Percentiles rank a stretch among this genome's conserved stretches.
Conservation (phyloP, 2,329 filamentous ascomycete genomes). For the Colletotrichum noveboracense region DNA sequence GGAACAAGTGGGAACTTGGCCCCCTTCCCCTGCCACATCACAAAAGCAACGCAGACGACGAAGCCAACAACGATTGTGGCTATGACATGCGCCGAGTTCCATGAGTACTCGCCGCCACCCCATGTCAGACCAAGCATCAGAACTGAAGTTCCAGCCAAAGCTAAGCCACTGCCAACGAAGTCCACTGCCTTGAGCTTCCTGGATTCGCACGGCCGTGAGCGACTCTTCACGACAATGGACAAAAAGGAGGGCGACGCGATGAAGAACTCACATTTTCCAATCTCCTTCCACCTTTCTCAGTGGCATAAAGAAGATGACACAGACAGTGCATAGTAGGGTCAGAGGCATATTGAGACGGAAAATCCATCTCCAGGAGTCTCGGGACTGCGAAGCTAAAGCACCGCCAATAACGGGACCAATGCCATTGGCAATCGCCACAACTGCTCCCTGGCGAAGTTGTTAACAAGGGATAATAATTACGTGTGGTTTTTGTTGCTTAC, state of each 20-base stretch:
- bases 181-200: constrained; percentile 57
- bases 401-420: constrained; percentile 61
- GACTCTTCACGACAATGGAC: neutral
- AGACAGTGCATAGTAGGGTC: constrained; percentile 49
- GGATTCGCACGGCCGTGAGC: neutral
- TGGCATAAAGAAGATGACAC: constrained; percentile 61
- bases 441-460: constrained; percentile 39
- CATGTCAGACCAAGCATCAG: constrained; percentile 59
- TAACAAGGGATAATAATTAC: too few relatives aligned
- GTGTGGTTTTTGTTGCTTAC: constrained; percentile 35
- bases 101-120: constrained; percentile 64
- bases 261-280: constrained; percentile 45
- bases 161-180: constrained; percentile 34
- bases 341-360: constrained; percentile 60
- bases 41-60: constrained; percentile 39
- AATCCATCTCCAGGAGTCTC: constrained; percentile 58
- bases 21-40: constrained; percentile 58
- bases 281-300: constrained; percentile 57
- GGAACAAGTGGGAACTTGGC: constrained; percentile 53
- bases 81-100: constrained; percentile 60
- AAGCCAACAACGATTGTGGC: constrained; percentile 57
- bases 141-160: constrained; percentile 49
- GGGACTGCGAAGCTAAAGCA: constrained; percentile 48
- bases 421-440: constrained; percentile 58
- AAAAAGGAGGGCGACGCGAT: neutral